Percentiles rank a stretch among this genome's conserved stretches.
These are phyloP conservation scores for Arthrobotrys iridis DNA, from an alignment of 2,329 filamentous ascomycete species.

Conservation along the genomic window DNA sequence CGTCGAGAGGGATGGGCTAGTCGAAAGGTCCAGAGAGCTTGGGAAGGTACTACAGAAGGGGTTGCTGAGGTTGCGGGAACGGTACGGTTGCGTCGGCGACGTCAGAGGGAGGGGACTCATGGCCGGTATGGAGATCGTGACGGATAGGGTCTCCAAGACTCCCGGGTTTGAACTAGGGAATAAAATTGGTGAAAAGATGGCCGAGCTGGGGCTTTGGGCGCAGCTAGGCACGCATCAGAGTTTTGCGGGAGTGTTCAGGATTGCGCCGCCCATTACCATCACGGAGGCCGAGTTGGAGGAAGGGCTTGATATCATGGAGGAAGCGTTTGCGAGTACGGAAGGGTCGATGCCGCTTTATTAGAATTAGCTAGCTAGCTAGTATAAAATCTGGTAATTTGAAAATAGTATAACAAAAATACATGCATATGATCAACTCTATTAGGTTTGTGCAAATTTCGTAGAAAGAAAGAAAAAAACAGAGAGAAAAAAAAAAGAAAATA, in stretches of 20 bases:
- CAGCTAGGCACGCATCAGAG: conserved; percentile 68
- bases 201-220: conserved; percentile 68
- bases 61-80: conserved; percentile 64
- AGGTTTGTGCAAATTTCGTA: too few relatives aligned
- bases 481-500: not conserved
- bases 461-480: too few relatives aligned
- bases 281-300: conserved; percentile 65
- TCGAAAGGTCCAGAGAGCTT: conserved; percentile 63
- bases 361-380: too few relatives aligned
- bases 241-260: conserved; percentile 69
- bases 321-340: conserved; percentile 64
- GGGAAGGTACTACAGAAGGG: conserved; percentile 65
- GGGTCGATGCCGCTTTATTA: conserved; percentile 59
- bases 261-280: conserved; percentile 71
- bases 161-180: conserved; percentile 65
- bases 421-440: too few relatives aligned
- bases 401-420: too few relatives aligned
- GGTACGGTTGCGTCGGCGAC: conserved; percentile 72
- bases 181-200: conserved; percentile 65
- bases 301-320: conserved; percentile 69
- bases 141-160: conserved; percentile 64
- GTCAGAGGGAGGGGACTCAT: conserved; percentile 70
- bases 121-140: conserved; percentile 70
- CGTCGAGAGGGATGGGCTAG: conserved; percentile 68
- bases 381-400: too few relatives aligned